These are phyloP conservation scores for Cladosporium sp. DNA, from an alignment of 2,329 filamentous ascomycete species.

Conservation along the genomic window DNA sequence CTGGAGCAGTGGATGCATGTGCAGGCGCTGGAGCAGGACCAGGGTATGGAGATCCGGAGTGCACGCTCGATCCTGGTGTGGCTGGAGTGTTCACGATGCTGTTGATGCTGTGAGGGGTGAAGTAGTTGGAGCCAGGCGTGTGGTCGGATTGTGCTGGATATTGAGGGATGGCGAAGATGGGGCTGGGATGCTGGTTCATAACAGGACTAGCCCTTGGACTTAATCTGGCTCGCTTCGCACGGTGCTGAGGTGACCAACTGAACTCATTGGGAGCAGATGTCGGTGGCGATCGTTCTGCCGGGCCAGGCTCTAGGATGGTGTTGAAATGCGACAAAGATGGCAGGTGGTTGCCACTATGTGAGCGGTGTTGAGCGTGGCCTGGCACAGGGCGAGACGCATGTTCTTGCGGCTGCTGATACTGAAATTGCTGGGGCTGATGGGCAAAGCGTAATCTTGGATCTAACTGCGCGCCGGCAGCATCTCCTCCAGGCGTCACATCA, in stretches of 20 bases:
- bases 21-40: conserved; percentile 13
- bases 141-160: conserved; percentile 28
- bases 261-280: conserved; percentile 13
- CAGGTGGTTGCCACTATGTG: not conserved
- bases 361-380: not conserved
- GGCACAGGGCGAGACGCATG: not conserved
- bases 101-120: conserved; percentile 38
- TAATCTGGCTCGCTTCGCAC: conserved; percentile 32
- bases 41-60: conserved; percentile 26
- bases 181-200: conserved; percentile 16
- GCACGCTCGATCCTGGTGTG: conserved; percentile 37
- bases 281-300: conserved; percentile 2
- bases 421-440: conserved; percentile 10
- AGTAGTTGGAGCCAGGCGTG: conserved; percentile 33
- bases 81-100: conserved; percentile 37
- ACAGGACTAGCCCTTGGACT: conserved; percentile 22
- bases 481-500: conserved; percentile 16
- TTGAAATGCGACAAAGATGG: conserved; percentile 4
- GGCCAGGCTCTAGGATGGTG: conserved; percentile 1
- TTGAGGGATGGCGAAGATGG: conserved; percentile 25
- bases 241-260: conserved; percentile 32
- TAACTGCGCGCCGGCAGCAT: conserved; percentile 8
- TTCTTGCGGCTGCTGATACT: not conserved
- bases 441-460: conserved; percentile 19
- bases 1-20: conserved; percentile 27